These are phyloP conservation scores for Penicillium sp. DNA, from an alignment of 2,329 filamentous ascomycete species.

Conservation along the genomic window DNA sequence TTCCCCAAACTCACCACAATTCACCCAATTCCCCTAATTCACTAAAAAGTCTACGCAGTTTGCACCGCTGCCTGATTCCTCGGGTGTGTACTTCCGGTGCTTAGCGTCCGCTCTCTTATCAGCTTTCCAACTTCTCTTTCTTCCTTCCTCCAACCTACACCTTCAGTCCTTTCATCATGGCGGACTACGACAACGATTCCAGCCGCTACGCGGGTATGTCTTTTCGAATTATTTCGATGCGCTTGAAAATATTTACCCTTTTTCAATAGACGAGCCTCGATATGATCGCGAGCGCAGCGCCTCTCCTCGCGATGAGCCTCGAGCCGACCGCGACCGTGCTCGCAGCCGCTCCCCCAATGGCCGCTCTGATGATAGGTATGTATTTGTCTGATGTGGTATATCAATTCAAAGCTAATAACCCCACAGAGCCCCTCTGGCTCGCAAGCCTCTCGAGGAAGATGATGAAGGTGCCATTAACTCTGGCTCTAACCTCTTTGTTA, in stretches of 20 bases:
- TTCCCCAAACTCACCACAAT: not conserved
- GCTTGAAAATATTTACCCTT: not conserved
- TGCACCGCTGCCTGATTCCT: slow-evolving; percentile 10
- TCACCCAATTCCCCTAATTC: not conserved
- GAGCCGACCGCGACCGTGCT: slow-evolving; percentile 53
- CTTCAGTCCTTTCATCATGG: slow-evolving; percentile 35
- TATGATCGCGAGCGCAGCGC: slow-evolving; percentile 66
- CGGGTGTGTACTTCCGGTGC: slow-evolving; percentile 19
- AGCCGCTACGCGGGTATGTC: slow-evolving; percentile 64
- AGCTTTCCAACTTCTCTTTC: slow-evolving; percentile 22
- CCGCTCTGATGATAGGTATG: slow-evolving; percentile 54
- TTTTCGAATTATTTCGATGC: not conserved
- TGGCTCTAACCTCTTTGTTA: slow-evolving; percentile 98
- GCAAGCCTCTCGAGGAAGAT: slow-evolving; percentile 50
- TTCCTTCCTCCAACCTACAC: slow-evolving; percentile 22
- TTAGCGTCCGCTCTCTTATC: slow-evolving; percentile 19
- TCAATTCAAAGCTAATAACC: not conserved
- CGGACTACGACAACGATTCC: slow-evolving; percentile 65
- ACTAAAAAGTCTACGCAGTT: not conserved
- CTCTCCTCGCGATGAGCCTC: slow-evolving; percentile 59
- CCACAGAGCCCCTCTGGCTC: slow-evolving; percentile 47
- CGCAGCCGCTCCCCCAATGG: slow-evolving; percentile 65
- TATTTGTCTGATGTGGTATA: not conserved
- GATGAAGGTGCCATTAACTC: slow-evolving; percentile 82
- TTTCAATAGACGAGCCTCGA: slow-evolving; percentile 55